Evolutionary conservation across 2,329 filamentous ascomycete genomes (phyloP), one percentile per base, ranked within the genome.

Genomic region (Fusarium longipes): DNA sequence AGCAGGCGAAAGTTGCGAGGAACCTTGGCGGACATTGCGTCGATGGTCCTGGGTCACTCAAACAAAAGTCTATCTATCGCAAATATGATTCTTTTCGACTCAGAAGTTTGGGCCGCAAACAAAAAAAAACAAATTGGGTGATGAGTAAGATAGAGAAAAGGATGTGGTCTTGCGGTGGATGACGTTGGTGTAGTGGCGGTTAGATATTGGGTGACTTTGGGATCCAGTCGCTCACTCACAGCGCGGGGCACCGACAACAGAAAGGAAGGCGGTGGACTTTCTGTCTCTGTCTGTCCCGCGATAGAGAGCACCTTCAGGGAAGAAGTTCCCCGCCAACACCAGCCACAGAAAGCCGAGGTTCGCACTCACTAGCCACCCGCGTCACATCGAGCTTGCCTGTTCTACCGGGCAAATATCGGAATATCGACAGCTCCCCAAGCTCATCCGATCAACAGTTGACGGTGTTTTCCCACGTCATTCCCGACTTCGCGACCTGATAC

Each of bases 1-100:
- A 99, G 86, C 70, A 99, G 88, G 77, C 95, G 91, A 79, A 99
- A 99, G 83, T 98, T 98, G 78, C 96, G 89, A 65, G 96, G 96
- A 58, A 99, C 88, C 81, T 96, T 82, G 71, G 81, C 80, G 38
- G 74, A 67, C 77, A 80, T 81, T 35, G 32, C 36, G 42, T 49
- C 36, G 3, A 29, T 33, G 20, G 48, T 43, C 24, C n/a, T 20
- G 49, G 36, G 17, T 55, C 57, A 30, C 38, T 54, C n/a, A 51
- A 38, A 57, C 40, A 40, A 32, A 39, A n/a, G n/a, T n/a, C n/a
- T n/a, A 5, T 29, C 8, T 53, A 9, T 30, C 10, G 30, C 33
- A 42, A 6, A 20, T 25, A 9, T 5, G 25, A 15, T 33, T 49
- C 17, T 25, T 14, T 17, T 27, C 10, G 6, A 29, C 10, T 36